Evolutionary conservation across 306 rosid genomes (phyloP).

Genomic region (Medicago ruthenica): DNA sequence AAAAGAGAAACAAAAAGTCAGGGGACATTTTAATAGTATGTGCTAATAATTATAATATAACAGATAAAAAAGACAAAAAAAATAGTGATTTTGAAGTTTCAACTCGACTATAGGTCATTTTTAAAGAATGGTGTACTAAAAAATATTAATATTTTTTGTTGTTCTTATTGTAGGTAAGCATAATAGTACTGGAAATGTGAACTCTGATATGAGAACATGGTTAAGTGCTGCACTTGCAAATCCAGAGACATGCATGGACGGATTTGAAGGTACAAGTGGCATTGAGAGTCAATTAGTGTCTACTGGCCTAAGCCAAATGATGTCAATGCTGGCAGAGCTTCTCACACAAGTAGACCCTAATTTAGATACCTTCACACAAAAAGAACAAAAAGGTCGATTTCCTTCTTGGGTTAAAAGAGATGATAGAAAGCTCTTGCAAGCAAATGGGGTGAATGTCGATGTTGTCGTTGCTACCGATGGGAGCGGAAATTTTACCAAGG

Average conservation of each 20-base stretch:
- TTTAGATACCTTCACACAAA: neutral
- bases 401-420: conserved; percentile 68
- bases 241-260: conserved; percentile 87
- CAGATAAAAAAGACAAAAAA: neutral
- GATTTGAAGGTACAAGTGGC: conserved; percentile 81
- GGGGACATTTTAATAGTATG: too few species aligned
- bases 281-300: conserved; percentile 58
- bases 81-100: neutral
- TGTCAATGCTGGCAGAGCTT: conserved; percentile 57
- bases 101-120: neutral
- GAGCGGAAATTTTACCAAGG: conserved; percentile 64
- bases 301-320: conserved; percentile 59
- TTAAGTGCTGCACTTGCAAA: conserved; percentile 75
- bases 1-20: too few species aligned
- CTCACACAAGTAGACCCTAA: conserved; percentile 66
- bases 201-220: conserved; percentile 89
- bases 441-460: conserved; percentile 48
- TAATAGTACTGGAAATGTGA: conserved; percentile 74
- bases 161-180: conserved; percentile 55
- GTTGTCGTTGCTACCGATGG: conserved; percentile 73
- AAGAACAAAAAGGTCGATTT: conserved; percentile 30
- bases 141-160: neutral
- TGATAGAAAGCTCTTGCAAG: conserved; percentile 61
- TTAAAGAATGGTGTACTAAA: neutral
- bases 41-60: too few species aligned